These are phyloP conservation scores for Trichoderma sp. DNA, from an alignment of 2,329 filamentous ascomycete genomes.

Conservation along the genomic window DNA sequence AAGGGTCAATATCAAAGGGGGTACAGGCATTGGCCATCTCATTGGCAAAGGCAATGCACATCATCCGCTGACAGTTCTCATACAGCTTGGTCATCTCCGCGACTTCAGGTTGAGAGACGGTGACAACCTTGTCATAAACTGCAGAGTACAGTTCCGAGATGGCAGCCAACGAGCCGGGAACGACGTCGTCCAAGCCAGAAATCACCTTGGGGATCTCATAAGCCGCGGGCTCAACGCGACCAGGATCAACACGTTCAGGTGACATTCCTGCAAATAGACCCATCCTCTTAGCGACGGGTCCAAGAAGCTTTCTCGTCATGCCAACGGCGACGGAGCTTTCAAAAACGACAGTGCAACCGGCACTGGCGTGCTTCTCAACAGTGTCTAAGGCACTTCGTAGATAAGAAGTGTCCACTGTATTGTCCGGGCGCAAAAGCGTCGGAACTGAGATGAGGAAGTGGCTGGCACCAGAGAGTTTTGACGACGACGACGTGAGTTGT, in stretches of 20 bases:
- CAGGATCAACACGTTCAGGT: slow-evolving; percentile 55
- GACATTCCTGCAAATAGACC: slow-evolving; percentile 53
- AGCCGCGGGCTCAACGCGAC: slow-evolving; percentile 43
- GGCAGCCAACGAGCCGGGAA: slow-evolving; percentile 45
- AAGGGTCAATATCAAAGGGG: slow-evolving; percentile 48
- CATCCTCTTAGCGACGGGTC: slow-evolving; percentile 43
- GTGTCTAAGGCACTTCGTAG: slow-evolving; percentile 46
- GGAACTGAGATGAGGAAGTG: slow-evolving; percentile 58
- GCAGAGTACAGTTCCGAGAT: slow-evolving; percentile 48
- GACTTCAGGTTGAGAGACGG: slow-evolving; percentile 54
- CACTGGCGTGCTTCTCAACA: slow-evolving; percentile 43
- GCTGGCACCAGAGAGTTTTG: slow-evolving; percentile 44
- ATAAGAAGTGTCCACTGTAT: slow-evolving; percentile 50
- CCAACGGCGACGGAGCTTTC: slow-evolving; percentile 58
- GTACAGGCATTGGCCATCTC: slow-evolving; percentile 58
- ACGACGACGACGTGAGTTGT: slow-evolving; percentile 41
- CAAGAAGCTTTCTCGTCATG: slow-evolving; percentile 53
- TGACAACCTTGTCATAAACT: slow-evolving; percentile 50
- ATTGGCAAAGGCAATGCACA: slow-evolving; percentile 56
- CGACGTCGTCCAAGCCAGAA: slow-evolving; percentile 51
- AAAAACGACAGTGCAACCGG: slow-evolving; percentile 51
- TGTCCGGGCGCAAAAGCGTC: slow-evolving; percentile 49
- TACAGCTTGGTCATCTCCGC: slow-evolving; percentile 62
- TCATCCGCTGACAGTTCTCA: slow-evolving; percentile 59
- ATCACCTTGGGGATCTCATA: slow-evolving; percentile 54